Base-by-base conservation (phyloP, 768 basidiomycete species). In the Leccinum subgranulosum region DNA sequence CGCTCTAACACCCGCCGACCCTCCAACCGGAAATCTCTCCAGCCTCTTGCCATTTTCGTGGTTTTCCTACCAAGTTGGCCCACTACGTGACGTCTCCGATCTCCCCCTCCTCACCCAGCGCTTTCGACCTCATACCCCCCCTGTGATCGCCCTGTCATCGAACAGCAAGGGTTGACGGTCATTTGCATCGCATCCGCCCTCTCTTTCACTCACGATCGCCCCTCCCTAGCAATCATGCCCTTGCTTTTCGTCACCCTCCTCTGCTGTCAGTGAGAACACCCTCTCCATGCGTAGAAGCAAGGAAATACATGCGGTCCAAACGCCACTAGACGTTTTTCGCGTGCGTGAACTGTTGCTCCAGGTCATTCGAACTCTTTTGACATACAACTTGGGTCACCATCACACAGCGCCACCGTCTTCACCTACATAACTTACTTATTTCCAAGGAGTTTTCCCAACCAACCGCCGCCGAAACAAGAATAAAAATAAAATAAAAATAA, bases 311-410 rank as follows among this genome's bases (percentile, higher is more conserved):
- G 61, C 53, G 61, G 62, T 51, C 23, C 51, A 49, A 41, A 65
- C 71, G 66, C 69, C 71, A 73, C 69, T 62, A 57, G 64, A 49
- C 65, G 57, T 62, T 61, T 65, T 46, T 71, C 68, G 69, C 69
- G 58, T 71, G 69, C 63, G 58, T 63, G 28, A 58, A 57, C 57
- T 2, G 39, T 67, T 60, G 45, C 47, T 33, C 64, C 60, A 45
- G 52, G 39, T 45, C 57, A 54, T 49, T 58, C 50, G 51, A 36
- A 45, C 23, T 11, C 3, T 27, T 63, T 27, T 63, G 56, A 53
- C 54, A 49, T 34, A 36, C 55, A 34, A 43, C 23, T 23, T 23
- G 23, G 41, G 41, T 43, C 41, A n/a, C n/a, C n/a, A 43, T 43
- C 41, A 31, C 34, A 34, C 29, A 34, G 55, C 34, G 47, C 53